Evolutionary conservation across 345 rosid species (phyloP).

Genomic region (Reutealis trisperma): DNA sequence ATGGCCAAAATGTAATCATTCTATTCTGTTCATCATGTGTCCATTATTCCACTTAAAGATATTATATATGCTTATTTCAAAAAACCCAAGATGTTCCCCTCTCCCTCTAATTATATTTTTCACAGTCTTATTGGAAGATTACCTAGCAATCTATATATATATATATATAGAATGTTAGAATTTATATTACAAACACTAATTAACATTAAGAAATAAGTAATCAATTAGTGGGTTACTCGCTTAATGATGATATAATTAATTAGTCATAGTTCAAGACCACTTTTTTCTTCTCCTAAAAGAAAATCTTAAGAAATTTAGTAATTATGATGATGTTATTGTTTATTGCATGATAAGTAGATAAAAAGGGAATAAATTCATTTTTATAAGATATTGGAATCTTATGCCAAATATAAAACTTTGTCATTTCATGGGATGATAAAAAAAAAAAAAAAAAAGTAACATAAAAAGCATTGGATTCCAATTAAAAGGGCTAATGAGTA

Average conservation of each 20-base stretch:
- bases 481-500: not conserved
- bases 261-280: not conserved
- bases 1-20: not conserved
- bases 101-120: not conserved
- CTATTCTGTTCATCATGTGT: not conserved
- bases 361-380: constrained; percentile 13
- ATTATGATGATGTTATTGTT: not conserved
- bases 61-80: not conserved
- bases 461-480: constrained; percentile 43
- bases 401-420: not conserved
- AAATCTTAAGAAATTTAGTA: too few species aligned
- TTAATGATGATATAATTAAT: not conserved
- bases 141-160: not conserved
- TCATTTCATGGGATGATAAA: not conserved
- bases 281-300: too few species aligned
- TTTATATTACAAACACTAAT: too few species aligned
- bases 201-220: not conserved
- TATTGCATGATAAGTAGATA: not conserved
- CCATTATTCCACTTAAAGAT: not conserved
- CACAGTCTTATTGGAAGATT: not conserved
- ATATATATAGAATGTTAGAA: not conserved
- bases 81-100: not conserved
- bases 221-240: not conserved
- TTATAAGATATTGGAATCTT: constrained; percentile 19
- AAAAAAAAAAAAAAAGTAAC: not conserved